A percentile compares a stretch with the other conserved stretches of the same genome.
These are phyloP conservation scores for Rhizopogon sp. DNA, from an alignment of 768 basidiomycete genomes.

Conservation along the genomic window DNA sequence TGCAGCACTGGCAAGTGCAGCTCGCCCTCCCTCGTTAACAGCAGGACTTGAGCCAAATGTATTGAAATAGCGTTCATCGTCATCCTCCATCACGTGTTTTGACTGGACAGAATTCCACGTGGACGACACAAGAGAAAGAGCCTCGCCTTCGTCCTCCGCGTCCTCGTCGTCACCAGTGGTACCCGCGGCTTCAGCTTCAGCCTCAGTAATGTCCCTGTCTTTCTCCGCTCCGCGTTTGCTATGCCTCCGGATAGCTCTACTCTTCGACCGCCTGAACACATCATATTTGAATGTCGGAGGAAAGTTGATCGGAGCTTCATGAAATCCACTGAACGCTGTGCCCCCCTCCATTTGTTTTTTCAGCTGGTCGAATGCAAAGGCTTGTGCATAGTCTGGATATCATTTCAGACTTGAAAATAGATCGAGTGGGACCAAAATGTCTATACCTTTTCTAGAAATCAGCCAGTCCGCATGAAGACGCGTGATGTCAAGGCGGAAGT, in stretches of 20 bases:
- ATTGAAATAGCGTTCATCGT: constrained; percentile 38
- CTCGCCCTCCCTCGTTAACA: constrained; percentile 29
- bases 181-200: constrained; percentile 25
- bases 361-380: constrained; percentile 88
- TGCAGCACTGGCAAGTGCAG: constrained; percentile 36
- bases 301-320: constrained; percentile 77
- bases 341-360: constrained; percentile 67
- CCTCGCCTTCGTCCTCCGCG: constrained; percentile 36
- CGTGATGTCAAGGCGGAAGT: constrained; percentile 86
- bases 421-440: constrained; percentile 5
- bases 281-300: constrained; percentile 95
- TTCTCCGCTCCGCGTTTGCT: constrained; percentile 33
- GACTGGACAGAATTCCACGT: constrained; percentile 32
- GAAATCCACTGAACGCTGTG: constrained; percentile 70
- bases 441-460: constrained; percentile 67
- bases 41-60: constrained; percentile 19
- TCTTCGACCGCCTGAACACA: constrained; percentile 53
- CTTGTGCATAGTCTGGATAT: constrained; percentile 70
- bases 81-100: constrained; percentile 26
- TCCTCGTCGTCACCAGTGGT: constrained; percentile 26
- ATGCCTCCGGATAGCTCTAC: constrained; percentile 25
- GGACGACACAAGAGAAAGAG: constrained; percentile 51
- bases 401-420: background rate
- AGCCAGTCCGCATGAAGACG: constrained; percentile 94
- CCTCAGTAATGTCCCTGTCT: constrained; percentile 30